A percentile compares a stretch with the other conserved stretches of the same genome.
Conservation (phyloP, 2,329 filamentous ascomycete genomes). For the Paracoccidioides lutzii region DNA sequence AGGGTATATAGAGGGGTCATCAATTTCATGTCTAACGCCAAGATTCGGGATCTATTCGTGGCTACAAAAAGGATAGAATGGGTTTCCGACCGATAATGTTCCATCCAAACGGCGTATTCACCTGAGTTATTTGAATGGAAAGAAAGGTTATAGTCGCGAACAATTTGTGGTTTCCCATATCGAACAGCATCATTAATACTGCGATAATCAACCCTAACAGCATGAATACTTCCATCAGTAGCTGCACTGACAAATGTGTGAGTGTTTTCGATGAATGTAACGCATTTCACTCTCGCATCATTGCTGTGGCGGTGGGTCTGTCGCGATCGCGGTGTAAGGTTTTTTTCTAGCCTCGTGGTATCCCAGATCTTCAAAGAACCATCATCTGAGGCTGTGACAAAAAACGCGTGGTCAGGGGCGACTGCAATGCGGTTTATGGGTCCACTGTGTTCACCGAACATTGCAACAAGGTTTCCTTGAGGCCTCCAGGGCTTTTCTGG, state of each 20-base stretch:
- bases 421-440: conserved; percentile 70
- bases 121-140: conserved; percentile 27
- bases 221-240: conserved; percentile 78
- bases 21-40: conserved; percentile 73
- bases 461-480: conserved; percentile 68
- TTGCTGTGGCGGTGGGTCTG: conserved; percentile 68
- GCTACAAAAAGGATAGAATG: conserved; percentile 74
- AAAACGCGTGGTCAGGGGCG: conserved; percentile 85
- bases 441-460: conserved; percentile 75
- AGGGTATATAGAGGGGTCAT: conserved; percentile 74
- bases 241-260: conserved; percentile 88
- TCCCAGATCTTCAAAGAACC: conserved; percentile 91
- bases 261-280: conserved; percentile 88
- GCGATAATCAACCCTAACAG: conserved; percentile 66
- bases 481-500: conserved; percentile 63
- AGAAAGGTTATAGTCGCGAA: conserved; percentile 67
- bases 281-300: conserved; percentile 59
- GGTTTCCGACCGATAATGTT: conserved; percentile 75
- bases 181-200: conserved; percentile 47
- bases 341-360: conserved; percentile 74
- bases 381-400: conserved; percentile 86
- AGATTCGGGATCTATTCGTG: conserved; percentile 70
- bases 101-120: conserved; percentile 78
- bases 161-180: conserved; percentile 62
- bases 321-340: conserved; percentile 73